A percentile compares a stretch with the other conserved stretches of the same genome.
Conservation (phyloP, 805 yeast genomes). For the Pichia eremophila region DNA sequence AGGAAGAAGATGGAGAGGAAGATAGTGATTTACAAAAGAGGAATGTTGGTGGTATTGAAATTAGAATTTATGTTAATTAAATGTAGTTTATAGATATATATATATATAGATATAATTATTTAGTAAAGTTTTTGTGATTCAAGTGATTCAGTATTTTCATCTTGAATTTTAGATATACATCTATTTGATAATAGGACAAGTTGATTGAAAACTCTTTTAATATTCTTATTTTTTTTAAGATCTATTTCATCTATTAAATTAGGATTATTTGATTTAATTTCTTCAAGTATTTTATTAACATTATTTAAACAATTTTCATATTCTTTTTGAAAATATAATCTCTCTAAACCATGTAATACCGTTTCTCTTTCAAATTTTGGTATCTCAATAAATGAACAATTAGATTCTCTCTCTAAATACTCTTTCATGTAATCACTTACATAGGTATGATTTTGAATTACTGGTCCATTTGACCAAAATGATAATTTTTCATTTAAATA, state of each 20-base stretch:
- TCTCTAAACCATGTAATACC: conserved; percentile 51
- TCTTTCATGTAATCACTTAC: conserved; percentile 12
- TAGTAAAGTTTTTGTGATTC: not conserved
- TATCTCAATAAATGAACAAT: conserved; percentile 17
- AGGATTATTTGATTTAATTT: conserved; percentile 19
- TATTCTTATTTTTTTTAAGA: conserved; percentile 31
- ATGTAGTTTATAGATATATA: not conserved
- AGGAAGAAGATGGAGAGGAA: conserved; percentile 19
- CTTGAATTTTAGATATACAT: conserved; percentile 21
- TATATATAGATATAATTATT: not conserved
- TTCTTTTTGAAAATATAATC: conserved; percentile 46
- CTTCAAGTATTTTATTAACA: conserved; percentile 26
- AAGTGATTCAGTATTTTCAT: not conserved
- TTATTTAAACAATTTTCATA: conserved; percentile 38
- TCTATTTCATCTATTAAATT: conserved; percentile 19
- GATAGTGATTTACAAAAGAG: conserved; percentile 33
- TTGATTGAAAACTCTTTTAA: conserved; percentile 43
- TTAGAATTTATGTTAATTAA: conserved; percentile 25
- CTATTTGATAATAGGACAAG: conserved; percentile 34
- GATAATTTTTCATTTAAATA: conserved; percentile 41
- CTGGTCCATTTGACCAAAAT: conserved; percentile 51
- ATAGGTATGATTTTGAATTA: conserved; percentile 9
- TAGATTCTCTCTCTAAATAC: conserved; percentile 7
- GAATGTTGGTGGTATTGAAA: conserved; percentile 39
- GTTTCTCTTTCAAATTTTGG: conserved; percentile 47